Base-by-base conservation (phyloP, 306 rosid genomes). In the Alnus glutinosa region DNA sequence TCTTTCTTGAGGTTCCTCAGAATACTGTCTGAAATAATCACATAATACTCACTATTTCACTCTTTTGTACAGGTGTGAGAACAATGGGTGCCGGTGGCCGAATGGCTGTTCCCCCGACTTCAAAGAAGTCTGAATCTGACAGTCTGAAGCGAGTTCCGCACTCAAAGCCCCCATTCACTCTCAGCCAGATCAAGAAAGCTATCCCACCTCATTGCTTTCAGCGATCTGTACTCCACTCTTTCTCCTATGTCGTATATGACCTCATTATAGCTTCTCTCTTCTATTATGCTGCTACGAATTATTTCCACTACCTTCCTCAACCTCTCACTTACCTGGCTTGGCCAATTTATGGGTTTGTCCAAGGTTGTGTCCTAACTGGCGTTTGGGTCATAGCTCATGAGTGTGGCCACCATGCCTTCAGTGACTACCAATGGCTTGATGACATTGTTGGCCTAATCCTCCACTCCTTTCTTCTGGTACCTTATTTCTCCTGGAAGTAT, bases 371-470 rank as follows among this genome's bases (percentile, higher is more conserved):
- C 83, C 89, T 91, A 2, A 95, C 98, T 2, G 98, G 98, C 5
- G 91, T 95, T 68, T 95, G 98, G 98, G 98, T 95, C 76, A 71
- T 95, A 62, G 98, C 98, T 1, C 98, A 92, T 2, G 98, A 95
- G 81, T 95, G 98, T 76, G 98, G 98, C 78, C 98, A 92, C 88
- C 98, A 95, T 75, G 98, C 98, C 74, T 95, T 95, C 81, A 95
- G 98, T 59, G 96, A 91, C 79, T 90, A 91, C 74, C 97, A 91
- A 32, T 88, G 91, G 98, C 97, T 95, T 12, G 98, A 95, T 84
- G 98, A 95, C 78, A 91, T 88, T 0, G 98, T 95, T 71, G 98
- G 98, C 78, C 81, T 92, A 5, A 55, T 95, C 77, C 94, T 95
- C 81, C 98, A 95, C 83, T 95, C 98, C 2, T 78, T 52, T n/a